Conservation (phyloP, 768 basidiomycete genomes). For the Hericium rajendrae region DNA sequence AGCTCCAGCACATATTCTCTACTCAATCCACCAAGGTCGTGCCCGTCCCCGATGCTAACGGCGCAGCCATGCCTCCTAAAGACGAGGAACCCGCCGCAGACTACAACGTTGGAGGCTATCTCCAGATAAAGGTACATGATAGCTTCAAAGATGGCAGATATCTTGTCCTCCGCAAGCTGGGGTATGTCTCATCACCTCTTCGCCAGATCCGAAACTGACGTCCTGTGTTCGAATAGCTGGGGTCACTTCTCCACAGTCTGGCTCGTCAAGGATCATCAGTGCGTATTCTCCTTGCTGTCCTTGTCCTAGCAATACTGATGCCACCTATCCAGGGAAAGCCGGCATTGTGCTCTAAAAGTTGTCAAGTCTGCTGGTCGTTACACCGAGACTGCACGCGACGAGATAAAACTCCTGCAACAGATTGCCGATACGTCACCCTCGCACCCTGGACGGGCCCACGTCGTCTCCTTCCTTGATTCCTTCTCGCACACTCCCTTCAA, state of each 20-base stretch:
- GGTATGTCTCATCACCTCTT: conserved; percentile 33
- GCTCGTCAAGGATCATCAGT: conserved; percentile 77
- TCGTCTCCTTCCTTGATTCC: conserved; percentile 87
- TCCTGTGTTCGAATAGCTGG: conserved; percentile 46
- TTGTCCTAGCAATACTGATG: not conserved
- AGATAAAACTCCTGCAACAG: conserved; percentile 83
- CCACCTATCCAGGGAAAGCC: conserved; percentile 37
- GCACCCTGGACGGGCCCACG: conserved; percentile 70
- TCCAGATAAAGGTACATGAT: conserved; percentile 55
- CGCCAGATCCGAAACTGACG: not conserved
- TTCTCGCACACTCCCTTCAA: conserved; percentile 51
- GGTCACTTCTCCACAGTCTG: conserved; percentile 94
- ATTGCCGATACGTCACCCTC: conserved; percentile 61
- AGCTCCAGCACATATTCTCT: conserved; percentile 70
- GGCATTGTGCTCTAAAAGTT: conserved; percentile 87
- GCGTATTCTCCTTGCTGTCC: conserved; percentile 23
- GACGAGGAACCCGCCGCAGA: conserved; percentile 81
- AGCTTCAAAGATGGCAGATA: conserved; percentile 81
- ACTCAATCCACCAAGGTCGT: conserved; percentile 58
- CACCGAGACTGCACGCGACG: conserved; percentile 93
- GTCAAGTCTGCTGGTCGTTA: conserved; percentile 94
- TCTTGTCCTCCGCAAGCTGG: conserved; percentile 80
- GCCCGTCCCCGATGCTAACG: conserved; percentile 26
- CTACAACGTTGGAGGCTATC: conserved; percentile 75
- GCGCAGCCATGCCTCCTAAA: conserved; percentile 50